Percentiles rank a stretch among this genome's conserved stretches.
phyloP scores from a whole-genome alignment of 129 eudicot species.

The Lactuca saligna region DNA sequence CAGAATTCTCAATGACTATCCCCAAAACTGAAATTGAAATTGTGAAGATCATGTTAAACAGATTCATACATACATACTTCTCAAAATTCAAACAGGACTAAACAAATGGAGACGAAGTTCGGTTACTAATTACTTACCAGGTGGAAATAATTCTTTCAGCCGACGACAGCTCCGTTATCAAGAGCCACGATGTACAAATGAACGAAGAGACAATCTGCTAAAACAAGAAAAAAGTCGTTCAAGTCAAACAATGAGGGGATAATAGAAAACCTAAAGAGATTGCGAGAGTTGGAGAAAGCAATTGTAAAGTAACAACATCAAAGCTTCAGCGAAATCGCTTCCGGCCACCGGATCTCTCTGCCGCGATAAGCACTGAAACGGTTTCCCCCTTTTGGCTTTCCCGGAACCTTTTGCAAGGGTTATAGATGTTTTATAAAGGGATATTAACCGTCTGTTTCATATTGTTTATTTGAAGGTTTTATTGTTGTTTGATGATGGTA shows the following conservation, averaged over 20 bases:
- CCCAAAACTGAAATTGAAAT: not conserved
- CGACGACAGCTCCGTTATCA: not conserved
- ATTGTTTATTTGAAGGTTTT: no score
- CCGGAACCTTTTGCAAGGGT: no score
- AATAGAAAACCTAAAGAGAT: conserved; percentile 1
- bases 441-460: no score
- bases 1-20: conserved; percentile 2
- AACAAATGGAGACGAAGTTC: not conserved
- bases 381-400: not conserved
- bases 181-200: not conserved
- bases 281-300: not conserved
- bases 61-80: not conserved
- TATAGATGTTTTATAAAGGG: no score
- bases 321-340: not conserved
- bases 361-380: not conserved
- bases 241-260: not conserved
- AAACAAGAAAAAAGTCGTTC: conserved; percentile 5
- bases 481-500: no score
- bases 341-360: not conserved
- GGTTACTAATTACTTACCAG: conserved; percentile 7
- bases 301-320: not conserved
- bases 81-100: not conserved
- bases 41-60: not conserved
- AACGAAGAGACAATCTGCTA: not conserved
- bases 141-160: not conserved